Evolutionary conservation across 768 basidiomycete species (phyloP), one percentile per base, ranked within the genome.

Genomic region (Amylocystis lapponica): DNA sequence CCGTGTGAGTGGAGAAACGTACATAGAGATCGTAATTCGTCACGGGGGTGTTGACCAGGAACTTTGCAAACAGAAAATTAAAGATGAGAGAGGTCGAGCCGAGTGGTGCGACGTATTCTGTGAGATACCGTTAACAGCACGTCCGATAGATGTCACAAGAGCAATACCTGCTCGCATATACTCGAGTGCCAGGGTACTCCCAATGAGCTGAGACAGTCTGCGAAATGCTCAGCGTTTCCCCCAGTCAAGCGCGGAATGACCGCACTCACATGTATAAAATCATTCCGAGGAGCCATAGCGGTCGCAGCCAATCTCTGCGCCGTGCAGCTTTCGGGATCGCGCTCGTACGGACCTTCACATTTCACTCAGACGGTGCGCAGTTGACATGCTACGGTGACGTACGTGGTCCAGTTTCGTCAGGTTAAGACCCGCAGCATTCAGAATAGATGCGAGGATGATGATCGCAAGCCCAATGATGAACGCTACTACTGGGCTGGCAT

Each of bases 91-190:
- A 88, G 10, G 91, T 86, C 0, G 90, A 91, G 12, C 95, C 94
- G 4, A 98, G 75, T 2, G 94, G 94, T 2, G 95, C 95, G 43
- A 98, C 94, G 62, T 96, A 97, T 78, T 95, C 89, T 80, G 64
- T 13, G 44, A 43, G 47, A 57, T 6, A 5, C 21, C 20, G 26
- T 27, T 25, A 13, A n/a, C 34, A 36, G 34, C 12, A 43, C 45
- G 48, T 30, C 46, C 61, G 45, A 39, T 43, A 39, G 29, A 27
- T 21, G 23, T 22, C 14, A 40, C 39, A 22, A 2, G 20, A 34
- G 10, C 20, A 20, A 35, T 5, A 78, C 86, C 84, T 50, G 89
- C 90, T 48, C 90, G 81, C 75, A 93, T 85, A 59, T 89, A 92
- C 61, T 86, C 82, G 26, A 93, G 71, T 1, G 90, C 90, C 16